phyloP scores from a whole-genome alignment of 129 eudicot genomes.

The Oenanthe sinensis region DNA sequence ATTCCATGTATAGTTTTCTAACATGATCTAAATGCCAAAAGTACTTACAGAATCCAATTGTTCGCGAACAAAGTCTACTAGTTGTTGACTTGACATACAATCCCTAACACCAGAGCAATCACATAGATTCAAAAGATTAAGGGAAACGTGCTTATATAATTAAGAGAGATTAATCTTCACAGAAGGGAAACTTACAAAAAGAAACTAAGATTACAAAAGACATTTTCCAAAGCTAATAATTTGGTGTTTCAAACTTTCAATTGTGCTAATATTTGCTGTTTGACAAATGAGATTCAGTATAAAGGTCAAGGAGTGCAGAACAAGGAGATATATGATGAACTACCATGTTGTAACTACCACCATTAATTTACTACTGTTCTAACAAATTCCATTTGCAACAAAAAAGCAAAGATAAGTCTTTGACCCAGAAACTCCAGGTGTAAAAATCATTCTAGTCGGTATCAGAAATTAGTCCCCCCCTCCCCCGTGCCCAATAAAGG shows the following conservation, averaged over 20 bases:
- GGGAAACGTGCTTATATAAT: background rate
- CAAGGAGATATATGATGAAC: background rate
- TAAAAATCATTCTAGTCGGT: background rate
- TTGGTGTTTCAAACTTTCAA: background rate
- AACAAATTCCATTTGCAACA: background rate
- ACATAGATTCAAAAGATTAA: background rate
- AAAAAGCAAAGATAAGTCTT: background rate
- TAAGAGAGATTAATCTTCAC: background rate
- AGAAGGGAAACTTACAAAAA: background rate
- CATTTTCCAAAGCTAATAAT: background rate
- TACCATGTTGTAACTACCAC: background rate
- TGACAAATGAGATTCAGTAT: background rate
- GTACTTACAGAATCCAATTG: slow-evolving; percentile 50
- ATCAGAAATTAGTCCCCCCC: background rate
- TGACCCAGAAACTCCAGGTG: background rate
- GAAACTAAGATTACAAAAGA: background rate
- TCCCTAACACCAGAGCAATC: slow-evolving; percentile 42
- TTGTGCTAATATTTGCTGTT: background rate
- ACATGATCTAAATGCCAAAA: background rate
- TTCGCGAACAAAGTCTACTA: slow-evolving; percentile 69
- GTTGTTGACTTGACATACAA: slow-evolving; percentile 80
- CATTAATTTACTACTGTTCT: background rate
- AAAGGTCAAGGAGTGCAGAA: background rate
- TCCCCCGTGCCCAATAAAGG: background rate
- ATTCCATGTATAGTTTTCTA: background rate